phyloP scores from a whole-genome alignment of 176 grass and related monocot species.

The Dendrocalamus sinicus region DNA sequence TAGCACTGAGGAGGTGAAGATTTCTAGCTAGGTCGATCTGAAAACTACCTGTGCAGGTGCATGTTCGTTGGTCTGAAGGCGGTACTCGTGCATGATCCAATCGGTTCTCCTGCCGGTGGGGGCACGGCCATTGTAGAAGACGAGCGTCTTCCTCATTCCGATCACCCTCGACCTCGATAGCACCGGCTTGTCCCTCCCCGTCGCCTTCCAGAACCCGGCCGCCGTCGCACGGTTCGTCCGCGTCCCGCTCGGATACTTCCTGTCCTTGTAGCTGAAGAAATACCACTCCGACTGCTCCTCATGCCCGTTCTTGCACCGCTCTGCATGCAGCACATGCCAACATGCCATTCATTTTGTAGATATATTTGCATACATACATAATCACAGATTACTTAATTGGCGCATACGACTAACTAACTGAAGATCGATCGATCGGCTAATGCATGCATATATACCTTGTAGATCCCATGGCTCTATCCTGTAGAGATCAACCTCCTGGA shows the following conservation, averaged over 20 bases:
- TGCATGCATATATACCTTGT: conserved; percentile 40
- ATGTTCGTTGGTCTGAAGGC: conserved; percentile 47
- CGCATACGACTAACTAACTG: no score
- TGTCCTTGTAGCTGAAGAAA: conserved; percentile 85
- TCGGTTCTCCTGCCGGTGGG: conserved; percentile 82
- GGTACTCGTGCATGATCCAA: conserved; percentile 96
- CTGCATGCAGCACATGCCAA: conserved; percentile 9
- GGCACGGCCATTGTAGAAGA: conserved; percentile 85
- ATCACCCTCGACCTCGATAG: conserved; percentile 51
- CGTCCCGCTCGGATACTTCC: conserved; percentile 84
- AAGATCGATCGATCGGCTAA: no score
- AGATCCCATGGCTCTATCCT: conserved; percentile 89
- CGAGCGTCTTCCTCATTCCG: conserved; percentile 90
- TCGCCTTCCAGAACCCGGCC: conserved; percentile 94
- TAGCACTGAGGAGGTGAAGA: not conserved
- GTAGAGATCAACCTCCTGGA: conserved; percentile 83
- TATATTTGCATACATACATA: not conserved
- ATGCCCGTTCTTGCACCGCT: conserved; percentile 51
- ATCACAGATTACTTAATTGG: not conserved
- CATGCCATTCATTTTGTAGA: not conserved
- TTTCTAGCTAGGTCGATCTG: not conserved
- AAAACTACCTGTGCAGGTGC: not conserved
- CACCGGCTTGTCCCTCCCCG: conserved; percentile 87
- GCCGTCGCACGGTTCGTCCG: conserved; percentile 79
- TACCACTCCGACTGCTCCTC: conserved; percentile 70